Evolutionary conservation across 345 rosid species (phyloP).

Genomic region (Acer negundo): DNA sequence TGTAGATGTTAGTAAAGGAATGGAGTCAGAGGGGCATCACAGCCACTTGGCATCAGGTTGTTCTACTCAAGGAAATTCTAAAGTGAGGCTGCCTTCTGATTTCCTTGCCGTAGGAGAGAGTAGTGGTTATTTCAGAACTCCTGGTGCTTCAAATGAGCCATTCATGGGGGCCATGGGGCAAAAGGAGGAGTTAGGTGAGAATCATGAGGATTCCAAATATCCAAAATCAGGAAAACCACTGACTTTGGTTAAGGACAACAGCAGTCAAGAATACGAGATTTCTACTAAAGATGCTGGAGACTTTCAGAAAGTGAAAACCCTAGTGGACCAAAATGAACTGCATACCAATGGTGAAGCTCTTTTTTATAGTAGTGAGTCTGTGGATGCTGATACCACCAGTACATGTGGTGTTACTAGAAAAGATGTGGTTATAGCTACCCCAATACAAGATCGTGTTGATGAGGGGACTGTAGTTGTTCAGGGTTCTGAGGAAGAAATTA

Average conservation of each 20-base stretch:
- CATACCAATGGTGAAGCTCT: background rate
- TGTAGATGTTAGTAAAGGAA: constrained; percentile 49
- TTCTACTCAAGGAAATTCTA: constrained; percentile 28
- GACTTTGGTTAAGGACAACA: constrained; percentile 21
- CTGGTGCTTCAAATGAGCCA: constrained; percentile 30
- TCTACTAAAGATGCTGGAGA: constrained; percentile 14
- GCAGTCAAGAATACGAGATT: constrained; percentile 26
- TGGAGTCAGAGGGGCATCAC: constrained; percentile 30
- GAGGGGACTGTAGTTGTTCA: constrained; percentile 20
- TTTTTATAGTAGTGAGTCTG: constrained; percentile 4
- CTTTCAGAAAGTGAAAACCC: constrained; percentile 13
- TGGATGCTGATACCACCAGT: constrained; percentile 27
- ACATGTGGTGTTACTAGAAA: constrained; percentile 18
- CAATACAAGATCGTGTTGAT: constrained; percentile 15
- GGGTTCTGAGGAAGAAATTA: constrained; percentile 30
- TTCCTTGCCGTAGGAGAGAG: constrained; percentile 19
- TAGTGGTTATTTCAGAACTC: constrained; percentile 14
- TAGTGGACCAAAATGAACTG: constrained; percentile 19
- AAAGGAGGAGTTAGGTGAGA: constrained; percentile 23
- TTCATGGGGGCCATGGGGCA: constrained; percentile 22
- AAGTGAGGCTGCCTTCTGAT: constrained; percentile 10
- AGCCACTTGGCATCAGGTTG: constrained; percentile 22
- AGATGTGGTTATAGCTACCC: constrained; percentile 20
- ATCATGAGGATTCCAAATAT: constrained; percentile 24
- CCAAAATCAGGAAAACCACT: constrained; percentile 26